A percentile compares a stretch with the other conserved stretches of the same genome.
These are phyloP conservation scores for Phytomonas sp. DNA, from an alignment of 208 protist species.

Conservation along the genomic window DNA sequence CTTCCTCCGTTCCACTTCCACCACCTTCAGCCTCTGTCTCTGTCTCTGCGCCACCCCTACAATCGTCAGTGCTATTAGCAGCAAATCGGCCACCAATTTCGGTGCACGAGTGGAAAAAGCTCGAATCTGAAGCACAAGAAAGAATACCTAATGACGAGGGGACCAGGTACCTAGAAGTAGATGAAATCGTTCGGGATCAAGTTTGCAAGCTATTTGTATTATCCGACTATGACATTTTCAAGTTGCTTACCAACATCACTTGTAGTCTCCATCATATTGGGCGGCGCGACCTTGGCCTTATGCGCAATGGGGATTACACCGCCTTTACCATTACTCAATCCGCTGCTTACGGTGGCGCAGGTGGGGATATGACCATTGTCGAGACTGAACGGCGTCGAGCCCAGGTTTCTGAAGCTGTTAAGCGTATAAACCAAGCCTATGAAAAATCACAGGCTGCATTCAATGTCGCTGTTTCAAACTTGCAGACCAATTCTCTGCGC, in stretches of 20 bases:
- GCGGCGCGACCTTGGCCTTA: conserved; percentile 67
- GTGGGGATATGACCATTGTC: neutral
- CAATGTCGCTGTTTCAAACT: conserved; percentile 4
- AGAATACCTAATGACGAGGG: conserved; percentile 33
- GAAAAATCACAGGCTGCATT: conserved; percentile 25
- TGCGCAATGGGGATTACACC: conserved; percentile 68
- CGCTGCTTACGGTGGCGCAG: conserved; percentile 32
- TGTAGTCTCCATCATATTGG: conserved; percentile 70
- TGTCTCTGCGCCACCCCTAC: conserved; percentile 10
- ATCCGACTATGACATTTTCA: conserved; percentile 65
- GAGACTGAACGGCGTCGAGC: conserved; percentile 38
- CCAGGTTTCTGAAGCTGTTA: conserved; percentile 39
- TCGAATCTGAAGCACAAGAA: conserved; percentile 34
- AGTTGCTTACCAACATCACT: conserved; percentile 51
- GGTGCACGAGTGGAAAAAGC: conserved; percentile 22
- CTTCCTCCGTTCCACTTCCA: conserved; percentile 8
- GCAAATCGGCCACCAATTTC: conserved; percentile 25
- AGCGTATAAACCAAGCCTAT: conserved; percentile 45
- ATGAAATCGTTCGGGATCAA: conserved; percentile 59
- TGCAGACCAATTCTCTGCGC: neutral
- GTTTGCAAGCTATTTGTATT: conserved; percentile 68
- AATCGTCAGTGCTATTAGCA: conserved; percentile 11
- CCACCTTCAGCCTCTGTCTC: conserved; percentile 16
- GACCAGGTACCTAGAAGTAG: conserved; percentile 62
- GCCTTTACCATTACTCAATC: conserved; percentile 80